Base-by-base conservation (phyloP, 2,329 filamentous ascomycete genomes). In the Tothia fuscella region DNA sequence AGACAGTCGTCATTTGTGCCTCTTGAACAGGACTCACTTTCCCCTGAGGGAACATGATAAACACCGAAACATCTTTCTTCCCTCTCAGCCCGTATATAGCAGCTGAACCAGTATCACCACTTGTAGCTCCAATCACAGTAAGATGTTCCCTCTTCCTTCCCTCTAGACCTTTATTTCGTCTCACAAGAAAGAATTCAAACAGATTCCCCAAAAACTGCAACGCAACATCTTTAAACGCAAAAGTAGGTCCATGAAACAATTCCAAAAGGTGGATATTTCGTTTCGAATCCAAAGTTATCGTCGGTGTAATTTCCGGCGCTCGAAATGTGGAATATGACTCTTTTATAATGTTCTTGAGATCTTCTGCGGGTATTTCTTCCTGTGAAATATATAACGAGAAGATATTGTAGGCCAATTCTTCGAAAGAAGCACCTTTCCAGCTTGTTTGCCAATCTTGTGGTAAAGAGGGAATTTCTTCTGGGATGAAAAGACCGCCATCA, bases 41-140 rank as follows among this genome's bases (percentile, higher is more conserved):
- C 47, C 87, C 89, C 61, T 91, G 84, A 20, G 91, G 91, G 61
- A 89, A 82, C 54, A 96, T 73, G 57, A 98, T 96, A 66, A 93
- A 91, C 41, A 96, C 84, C 0, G 86, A 93, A 13, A 95, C 84
- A 70, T 98, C 91, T 65, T 93, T 88, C 76, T 96, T 96, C 42
- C 88, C 87, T 38, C 88, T 71, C 42, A 98, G 71, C 43, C 91
- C 91, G 57, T 96, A 95, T 52, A 98, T 96, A 50, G 91, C 91
- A 9, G 89, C 89, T 21, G 86, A 94, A 19, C 89, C 89, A 21
- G 89, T 96, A 37, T 47, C 46, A 44, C 61, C 61, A 49, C 60
- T 63, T 35, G 61, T 64, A 32, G 61, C 61, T 42, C 61, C 55
- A 50, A 63, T 50, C 49, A 64, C 57, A 1, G 59, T 63, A 52